Evolutionary conservation across 2,329 filamentous ascomycete species (phyloP), one percentile per base, ranked within the genome.

Genomic region (Sarocladium oryzae): DNA sequence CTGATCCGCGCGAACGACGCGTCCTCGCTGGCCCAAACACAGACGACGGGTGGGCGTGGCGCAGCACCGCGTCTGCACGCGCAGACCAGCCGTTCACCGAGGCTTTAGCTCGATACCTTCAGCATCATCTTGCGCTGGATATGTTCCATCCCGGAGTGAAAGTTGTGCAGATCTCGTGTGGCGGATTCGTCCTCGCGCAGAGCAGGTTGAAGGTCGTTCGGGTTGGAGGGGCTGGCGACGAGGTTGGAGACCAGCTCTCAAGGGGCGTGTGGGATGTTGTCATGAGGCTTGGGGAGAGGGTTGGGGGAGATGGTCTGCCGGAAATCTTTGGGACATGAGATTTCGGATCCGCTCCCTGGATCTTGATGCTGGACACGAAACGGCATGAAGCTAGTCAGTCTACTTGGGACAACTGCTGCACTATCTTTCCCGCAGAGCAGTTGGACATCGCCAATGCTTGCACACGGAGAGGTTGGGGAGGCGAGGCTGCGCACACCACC

Each of bases 31-130:
- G 76, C 0, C 66, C 66, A 10, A 68, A 72, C 51, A 61, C 66
- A 8, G 76, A 79, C 53, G 75, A 80, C 51, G 76, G 77, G 3
- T 80, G 77, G 77, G 67, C 60, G 2, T 80, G 77, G 77, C 66
- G 70, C n/a, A 50, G 56, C 11, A 49, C 56, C 28, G 55, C 50
- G 43, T 55, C 57, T 10, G 51, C 55, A n/a, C 46, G 51, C 1
- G 54, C 56, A 5, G 37, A 57, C 10, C 61, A 66, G 16, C 60
- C 77, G 0, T 81, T 82, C 54, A 74, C 70, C 0, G 67, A 75
- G 38, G 77, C 77, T 0, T 57, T 82, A 16, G 72, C 69, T 0
- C 59, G 59, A 4, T 82, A 82, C 52, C 54, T 81, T 6, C 63
- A 72, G 51, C 66, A 71, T n/a, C 77, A 82, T 54, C 66, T 81